These are phyloP conservation scores for Viola pubescens DNA, from an alignment of 441 rosid genomes.

Conservation along the genomic window DNA sequence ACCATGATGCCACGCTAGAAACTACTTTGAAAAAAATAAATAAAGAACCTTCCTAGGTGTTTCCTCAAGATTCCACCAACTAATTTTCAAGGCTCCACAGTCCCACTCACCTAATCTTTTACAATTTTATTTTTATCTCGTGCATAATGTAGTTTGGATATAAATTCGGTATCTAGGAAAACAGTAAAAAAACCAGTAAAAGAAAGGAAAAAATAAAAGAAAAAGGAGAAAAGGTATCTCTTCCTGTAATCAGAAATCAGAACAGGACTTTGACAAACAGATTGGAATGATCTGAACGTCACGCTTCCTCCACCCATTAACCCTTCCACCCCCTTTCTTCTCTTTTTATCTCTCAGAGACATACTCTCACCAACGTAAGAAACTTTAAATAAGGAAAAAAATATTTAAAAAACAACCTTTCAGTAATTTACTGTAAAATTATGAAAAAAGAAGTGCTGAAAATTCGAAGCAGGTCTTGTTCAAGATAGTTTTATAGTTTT, in stretches of 20 bases:
- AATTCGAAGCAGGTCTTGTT: constrained; percentile 14
- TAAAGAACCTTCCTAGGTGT: background rate
- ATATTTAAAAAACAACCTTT: too few relatives aligned
- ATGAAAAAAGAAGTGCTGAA: constrained; percentile 10
- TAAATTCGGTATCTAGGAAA: too few relatives aligned
- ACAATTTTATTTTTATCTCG: too few relatives aligned
- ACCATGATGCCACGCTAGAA: too few relatives aligned
- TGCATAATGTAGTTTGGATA: too few relatives aligned
- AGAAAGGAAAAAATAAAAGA: too few relatives aligned
- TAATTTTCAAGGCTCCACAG: background rate
- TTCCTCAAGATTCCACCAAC: too few relatives aligned
- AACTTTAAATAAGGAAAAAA: background rate
- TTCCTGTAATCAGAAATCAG: background rate
- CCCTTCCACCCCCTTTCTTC: background rate
- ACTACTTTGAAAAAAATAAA: background rate
- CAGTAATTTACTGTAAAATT: background rate
- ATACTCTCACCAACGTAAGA: background rate
- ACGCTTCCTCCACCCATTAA: background rate
- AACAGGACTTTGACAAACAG: background rate
- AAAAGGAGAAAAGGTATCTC: too few relatives aligned
- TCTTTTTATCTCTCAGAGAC: background rate
- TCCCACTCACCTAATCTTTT: too few relatives aligned
- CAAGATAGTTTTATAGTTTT: too few relatives aligned
- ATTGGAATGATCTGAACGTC: constrained; percentile 1
- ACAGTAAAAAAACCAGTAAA: too few relatives aligned